Percentiles rank a stretch among this genome's conserved stretches.
Conservation (phyloP, 2,329 filamentous ascomycete species). For the Epichloe gansuensis region DNA sequence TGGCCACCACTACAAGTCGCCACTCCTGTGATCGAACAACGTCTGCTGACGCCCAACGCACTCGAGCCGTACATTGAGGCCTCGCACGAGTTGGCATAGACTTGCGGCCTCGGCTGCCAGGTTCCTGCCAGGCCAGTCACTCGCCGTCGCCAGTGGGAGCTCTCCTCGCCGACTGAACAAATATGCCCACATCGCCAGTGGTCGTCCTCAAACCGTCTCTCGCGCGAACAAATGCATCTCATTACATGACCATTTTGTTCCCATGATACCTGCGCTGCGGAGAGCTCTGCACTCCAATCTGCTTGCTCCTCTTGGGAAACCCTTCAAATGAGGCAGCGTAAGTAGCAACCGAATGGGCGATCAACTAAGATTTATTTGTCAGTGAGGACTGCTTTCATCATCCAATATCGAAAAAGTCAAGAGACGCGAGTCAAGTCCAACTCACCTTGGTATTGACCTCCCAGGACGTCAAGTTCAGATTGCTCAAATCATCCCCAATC, state of each 20-base stretch:
- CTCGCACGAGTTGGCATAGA: no score
- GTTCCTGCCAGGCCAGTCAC: no score
- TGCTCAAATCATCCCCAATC: slow-evolving; percentile 46
- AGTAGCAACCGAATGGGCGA: slow-evolving; percentile 62
- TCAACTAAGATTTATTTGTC: slow-evolving; percentile 29
- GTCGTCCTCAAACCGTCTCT: no score
- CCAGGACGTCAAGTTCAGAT: slow-evolving; percentile 49
- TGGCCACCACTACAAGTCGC: no score
- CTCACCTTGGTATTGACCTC: slow-evolving; percentile 47
- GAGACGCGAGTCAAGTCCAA: slow-evolving; percentile 10
- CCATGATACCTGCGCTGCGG: slow-evolving; percentile 36
- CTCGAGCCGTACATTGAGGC: no score
- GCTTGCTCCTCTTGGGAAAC: slow-evolving; percentile 43
- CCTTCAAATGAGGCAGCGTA: slow-evolving; percentile 54
- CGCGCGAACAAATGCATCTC: not conserved
- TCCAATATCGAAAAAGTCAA: not conserved
- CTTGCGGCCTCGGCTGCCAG: no score
- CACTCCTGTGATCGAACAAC: no score
- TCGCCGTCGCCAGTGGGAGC: no score
- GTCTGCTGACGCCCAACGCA: no score
- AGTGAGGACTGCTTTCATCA: not conserved
- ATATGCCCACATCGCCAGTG: no score
- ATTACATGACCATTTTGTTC: slow-evolving; percentile 33
- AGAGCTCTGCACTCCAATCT: slow-evolving; percentile 15
- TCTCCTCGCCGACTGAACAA: no score